These are phyloP conservation scores for Viscum album DNA, from an alignment of 177 flowering plant genomes.

Conservation along the genomic window DNA sequence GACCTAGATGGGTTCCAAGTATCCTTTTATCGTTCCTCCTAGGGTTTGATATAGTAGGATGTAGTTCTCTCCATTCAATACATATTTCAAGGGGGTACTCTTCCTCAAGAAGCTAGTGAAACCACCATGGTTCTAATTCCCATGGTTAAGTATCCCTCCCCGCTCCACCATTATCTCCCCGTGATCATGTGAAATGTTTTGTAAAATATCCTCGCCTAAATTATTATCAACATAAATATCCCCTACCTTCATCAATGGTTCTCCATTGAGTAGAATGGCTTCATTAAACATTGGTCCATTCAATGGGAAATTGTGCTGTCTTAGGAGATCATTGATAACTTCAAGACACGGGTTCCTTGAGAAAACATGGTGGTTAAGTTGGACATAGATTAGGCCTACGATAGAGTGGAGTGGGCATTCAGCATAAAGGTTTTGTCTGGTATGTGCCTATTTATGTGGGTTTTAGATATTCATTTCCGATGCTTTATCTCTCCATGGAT, in stretches of 20 bases:
- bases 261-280: not conserved
- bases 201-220: not conserved
- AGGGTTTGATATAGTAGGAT: too few relatives aligned
- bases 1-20: too few relatives aligned
- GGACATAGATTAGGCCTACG: not conserved
- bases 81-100: too few relatives aligned
- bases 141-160: not conserved
- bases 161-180: not conserved
- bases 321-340: not conserved
- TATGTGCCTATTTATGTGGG: not conserved
- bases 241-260: not conserved
- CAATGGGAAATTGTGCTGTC: not conserved
- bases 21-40: too few relatives aligned
- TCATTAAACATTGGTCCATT: not conserved
- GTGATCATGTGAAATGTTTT: not conserved
- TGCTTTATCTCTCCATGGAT: not conserved
- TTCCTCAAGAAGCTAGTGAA: not conserved
- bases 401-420: not conserved
- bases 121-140: not conserved
- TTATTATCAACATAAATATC: not conserved
- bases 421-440: not conserved
- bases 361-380: not conserved
- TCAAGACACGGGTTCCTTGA: not conserved
- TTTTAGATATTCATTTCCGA: not conserved
- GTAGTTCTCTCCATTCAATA: too few relatives aligned